Conservation (phyloP, 169 alveolate species). For the Blepharisma undulans region DNA sequence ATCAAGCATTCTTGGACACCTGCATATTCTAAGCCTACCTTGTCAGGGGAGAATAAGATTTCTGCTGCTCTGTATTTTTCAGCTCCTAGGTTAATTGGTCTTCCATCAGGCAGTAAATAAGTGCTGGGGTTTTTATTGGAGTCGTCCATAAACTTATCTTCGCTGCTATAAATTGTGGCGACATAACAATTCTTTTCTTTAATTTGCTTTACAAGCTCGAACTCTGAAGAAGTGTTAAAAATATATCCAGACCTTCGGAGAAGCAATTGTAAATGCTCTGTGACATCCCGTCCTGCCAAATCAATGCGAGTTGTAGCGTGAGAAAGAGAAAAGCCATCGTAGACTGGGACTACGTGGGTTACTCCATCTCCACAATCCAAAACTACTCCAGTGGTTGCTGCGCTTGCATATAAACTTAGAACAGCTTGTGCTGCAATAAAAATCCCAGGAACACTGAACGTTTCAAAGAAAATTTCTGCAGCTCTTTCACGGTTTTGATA, state of each 20-base stretch:
- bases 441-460: conserved; percentile 90
- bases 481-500: conserved; percentile 89
- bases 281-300: conserved; percentile 93
- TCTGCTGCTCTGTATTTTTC: conserved; percentile 89
- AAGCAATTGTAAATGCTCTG: conserved; percentile 77
- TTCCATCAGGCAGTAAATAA: conserved; percentile 88
- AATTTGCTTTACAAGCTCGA: conserved; percentile 78
- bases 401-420: conserved; percentile 89
- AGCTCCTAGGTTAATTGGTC: conserved; percentile 63
- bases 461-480: conserved; percentile 90
- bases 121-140: conserved; percentile 57
- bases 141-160: conserved; percentile 46
- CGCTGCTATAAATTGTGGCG: conserved; percentile 47
- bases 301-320: conserved; percentile 88
- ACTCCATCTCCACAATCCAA: conserved; percentile 95
- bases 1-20: conserved; percentile 81
- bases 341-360: conserved; percentile 91
- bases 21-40: conserved; percentile 81
- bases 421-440: conserved; percentile 90
- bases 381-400: conserved; percentile 93
- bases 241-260: conserved; percentile 83
- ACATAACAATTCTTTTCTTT: conserved; percentile 84
- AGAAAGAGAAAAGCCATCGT: conserved; percentile 89
- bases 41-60: conserved; percentile 83
- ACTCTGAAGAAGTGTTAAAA: conserved; percentile 83